Percentiles rank a stretch among this genome's conserved stretches.
Conservation (phyloP, 768 basidiomycete species). For the Pleurotus pulmonarius region DNA sequence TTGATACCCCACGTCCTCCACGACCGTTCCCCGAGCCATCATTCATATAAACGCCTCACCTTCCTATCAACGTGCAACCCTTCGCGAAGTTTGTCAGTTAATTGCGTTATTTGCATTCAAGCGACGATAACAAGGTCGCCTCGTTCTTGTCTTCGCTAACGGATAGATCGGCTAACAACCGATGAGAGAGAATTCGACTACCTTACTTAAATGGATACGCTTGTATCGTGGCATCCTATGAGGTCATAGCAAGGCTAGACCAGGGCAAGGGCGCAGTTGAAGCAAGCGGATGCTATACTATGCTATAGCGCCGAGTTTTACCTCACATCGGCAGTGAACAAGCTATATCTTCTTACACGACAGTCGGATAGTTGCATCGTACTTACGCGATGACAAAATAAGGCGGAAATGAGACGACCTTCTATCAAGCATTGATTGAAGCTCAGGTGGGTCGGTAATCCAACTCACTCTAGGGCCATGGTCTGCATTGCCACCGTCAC, state of each 20-base stretch:
- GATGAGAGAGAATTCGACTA: too few relatives aligned
- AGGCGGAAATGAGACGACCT: not conserved
- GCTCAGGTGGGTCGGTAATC: too few relatives aligned
- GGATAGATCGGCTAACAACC: not conserved
- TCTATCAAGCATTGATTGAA: not conserved
- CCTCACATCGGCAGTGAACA: not conserved
- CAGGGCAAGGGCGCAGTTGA: slow-evolving; percentile 2
- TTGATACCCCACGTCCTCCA: too few relatives aligned
- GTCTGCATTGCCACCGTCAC: too few relatives aligned
- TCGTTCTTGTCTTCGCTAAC: not conserved
- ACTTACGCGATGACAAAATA: not conserved
- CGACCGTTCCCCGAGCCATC: not conserved
- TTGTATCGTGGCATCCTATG: not conserved
- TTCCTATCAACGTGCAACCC: not conserved
- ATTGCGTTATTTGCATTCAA: not conserved
- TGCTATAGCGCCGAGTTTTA: not conserved
- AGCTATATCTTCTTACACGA: not conserved
- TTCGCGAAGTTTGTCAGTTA: not conserved
- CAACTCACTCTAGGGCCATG: too few relatives aligned
- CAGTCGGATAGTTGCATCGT: not conserved
- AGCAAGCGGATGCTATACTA: not conserved
- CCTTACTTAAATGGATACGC: not conserved
- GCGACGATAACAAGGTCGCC: not conserved
- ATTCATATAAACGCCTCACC: not conserved
- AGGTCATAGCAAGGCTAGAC: slow-evolving; percentile 4